A percentile compares a stretch with the other conserved stretches of the same genome.
phyloP scores from a whole-genome alignment of 2,329 filamentous ascomycete genomes.

The Aspergillus floridensis region DNA sequence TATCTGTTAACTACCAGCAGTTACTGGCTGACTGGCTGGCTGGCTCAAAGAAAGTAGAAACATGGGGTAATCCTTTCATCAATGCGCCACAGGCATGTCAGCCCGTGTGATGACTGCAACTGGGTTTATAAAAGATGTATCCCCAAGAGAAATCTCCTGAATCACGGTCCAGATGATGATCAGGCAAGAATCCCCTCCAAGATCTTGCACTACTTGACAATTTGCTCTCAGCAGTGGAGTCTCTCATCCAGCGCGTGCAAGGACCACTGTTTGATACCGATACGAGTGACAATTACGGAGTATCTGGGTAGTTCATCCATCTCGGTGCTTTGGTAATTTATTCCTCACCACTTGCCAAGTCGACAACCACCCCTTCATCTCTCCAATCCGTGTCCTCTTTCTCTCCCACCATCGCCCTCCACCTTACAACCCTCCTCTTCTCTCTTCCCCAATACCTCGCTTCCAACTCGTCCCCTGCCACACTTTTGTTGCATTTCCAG shows the following conservation, averaged over 20 bases:
- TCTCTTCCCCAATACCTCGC: background rate
- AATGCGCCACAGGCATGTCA: constrained; percentile 5
- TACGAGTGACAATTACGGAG: background rate
- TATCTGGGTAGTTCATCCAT: background rate
- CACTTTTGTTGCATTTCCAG: background rate
- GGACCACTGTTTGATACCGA: background rate
- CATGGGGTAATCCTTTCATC: background rate
- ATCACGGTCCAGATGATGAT: background rate
- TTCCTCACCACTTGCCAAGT: constrained; percentile 8
- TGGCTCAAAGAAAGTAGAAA: background rate
- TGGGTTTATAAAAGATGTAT: background rate
- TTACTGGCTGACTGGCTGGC: background rate
- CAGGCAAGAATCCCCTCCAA: background rate
- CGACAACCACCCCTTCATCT: constrained; percentile 12
- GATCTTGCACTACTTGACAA: background rate
- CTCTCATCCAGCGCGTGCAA: background rate
- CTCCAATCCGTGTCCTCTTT: constrained; percentile 20
- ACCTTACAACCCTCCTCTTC: constrained; percentile 6
- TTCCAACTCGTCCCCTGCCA: background rate
- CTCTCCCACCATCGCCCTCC: background rate
- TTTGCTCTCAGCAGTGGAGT: background rate
- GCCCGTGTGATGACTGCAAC: background rate
- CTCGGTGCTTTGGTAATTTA: constrained; percentile 9
- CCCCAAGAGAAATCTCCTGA: background rate
- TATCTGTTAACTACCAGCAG: background rate